phyloP scores from a whole-genome alignment of 2,329 filamentous ascomycete genomes.

The Clonostachys chloroleuca region DNA sequence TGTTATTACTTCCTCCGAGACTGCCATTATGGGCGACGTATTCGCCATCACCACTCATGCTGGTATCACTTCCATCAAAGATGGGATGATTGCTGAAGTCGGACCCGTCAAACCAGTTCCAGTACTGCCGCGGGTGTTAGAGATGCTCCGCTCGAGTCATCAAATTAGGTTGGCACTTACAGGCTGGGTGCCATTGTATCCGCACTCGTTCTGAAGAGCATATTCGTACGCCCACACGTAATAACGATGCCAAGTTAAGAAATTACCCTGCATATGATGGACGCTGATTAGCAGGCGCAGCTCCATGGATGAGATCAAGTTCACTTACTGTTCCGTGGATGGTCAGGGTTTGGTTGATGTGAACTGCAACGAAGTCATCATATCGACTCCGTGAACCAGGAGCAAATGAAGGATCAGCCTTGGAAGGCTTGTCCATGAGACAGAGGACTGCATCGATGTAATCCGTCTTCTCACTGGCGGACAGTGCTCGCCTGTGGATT shows the following conservation, averaged over 20 bases:
- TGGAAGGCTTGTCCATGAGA: slow-evolving; percentile 12
- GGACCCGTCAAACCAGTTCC: slow-evolving; percentile 39
- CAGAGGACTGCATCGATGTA: slow-evolving; percentile 18
- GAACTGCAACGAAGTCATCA: slow-evolving; percentile 24
- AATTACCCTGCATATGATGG: background rate
- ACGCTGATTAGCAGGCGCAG: slow-evolving; percentile 11
- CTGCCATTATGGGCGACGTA: slow-evolving; percentile 9
- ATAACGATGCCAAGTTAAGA: background rate
- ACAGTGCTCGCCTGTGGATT: background rate
- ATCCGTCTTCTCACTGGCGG: slow-evolving; percentile 8
- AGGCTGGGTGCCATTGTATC: slow-evolving; percentile 19
- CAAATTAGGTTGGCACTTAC: slow-evolving; percentile 1
- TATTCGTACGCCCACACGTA: background rate
- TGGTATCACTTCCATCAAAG: slow-evolving; percentile 49
- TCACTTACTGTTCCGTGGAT: slow-evolving; percentile 14
- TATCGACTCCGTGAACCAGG: slow-evolving; percentile 18
- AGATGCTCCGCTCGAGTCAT: too few species aligned
- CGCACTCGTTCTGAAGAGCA: slow-evolving; percentile 5
- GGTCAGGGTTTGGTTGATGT: slow-evolving; percentile 17
- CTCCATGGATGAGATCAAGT: too few species aligned
- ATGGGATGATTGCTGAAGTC: slow-evolving; percentile 32
- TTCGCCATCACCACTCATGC: slow-evolving; percentile 41
- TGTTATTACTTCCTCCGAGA: too few species aligned
- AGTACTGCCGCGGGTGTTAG: slow-evolving; percentile 26
- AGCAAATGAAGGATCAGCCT: slow-evolving; percentile 8